These are phyloP conservation scores for Trichocomaceae sp. DNA, from an alignment of 2,329 filamentous ascomycete species.

Conservation along the genomic window DNA sequence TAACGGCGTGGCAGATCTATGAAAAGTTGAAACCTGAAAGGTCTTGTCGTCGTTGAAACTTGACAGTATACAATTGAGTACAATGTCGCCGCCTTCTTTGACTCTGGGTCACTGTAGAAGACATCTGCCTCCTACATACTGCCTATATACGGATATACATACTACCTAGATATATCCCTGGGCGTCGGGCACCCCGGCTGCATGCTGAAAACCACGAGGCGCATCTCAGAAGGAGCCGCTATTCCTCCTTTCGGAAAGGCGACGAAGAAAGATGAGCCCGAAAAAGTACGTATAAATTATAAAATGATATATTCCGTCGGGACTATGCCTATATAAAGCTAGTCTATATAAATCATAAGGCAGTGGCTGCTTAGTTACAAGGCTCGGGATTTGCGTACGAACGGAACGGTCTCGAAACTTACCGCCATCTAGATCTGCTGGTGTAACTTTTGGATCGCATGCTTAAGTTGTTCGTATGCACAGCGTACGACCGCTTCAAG, in stretches of 20 bases:
- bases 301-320: background rate
- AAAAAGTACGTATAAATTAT: background rate
- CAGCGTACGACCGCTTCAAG: background rate
- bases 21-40: background rate
- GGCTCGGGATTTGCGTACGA: background rate
- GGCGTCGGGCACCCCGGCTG: background rate
- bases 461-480: background rate
- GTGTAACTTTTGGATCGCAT: background rate
- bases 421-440: background rate
- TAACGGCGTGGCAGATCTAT: conserved; percentile 7
- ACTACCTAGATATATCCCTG: no score
- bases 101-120: no score
- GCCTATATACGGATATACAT: no score
- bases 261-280: background rate
- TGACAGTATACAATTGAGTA: background rate
- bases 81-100: no score
- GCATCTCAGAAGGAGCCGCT: background rate
- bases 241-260: background rate
- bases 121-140: no score
- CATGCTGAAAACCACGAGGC: background rate
- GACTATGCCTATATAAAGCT: conserved; percentile 4
- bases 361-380: background rate
- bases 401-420: background rate
- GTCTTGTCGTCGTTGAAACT: background rate
- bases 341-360: background rate